Evolutionary conservation across 495 filamentous ascomycete genomes (phyloP), one percentile per base, ranked within the genome.

Genomic region (Thozetella sp.): DNA sequence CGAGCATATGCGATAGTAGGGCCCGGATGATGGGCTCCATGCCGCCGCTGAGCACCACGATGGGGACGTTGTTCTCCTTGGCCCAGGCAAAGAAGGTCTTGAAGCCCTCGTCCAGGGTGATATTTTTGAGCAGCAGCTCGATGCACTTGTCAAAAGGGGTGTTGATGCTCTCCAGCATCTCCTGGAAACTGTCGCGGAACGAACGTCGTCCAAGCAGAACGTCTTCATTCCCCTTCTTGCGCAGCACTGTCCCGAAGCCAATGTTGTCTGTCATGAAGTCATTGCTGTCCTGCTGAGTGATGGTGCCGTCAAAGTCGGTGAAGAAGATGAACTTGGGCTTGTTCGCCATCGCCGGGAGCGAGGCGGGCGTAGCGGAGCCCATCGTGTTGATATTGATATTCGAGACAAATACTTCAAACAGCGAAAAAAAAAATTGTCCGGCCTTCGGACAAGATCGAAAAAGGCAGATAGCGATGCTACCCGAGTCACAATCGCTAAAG

Each of bases 241-340:
- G 90, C 43, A 83, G 83, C 59, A 80, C 81, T 4, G 71, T 61
- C 50, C 94, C 94, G 67, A 84, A 96, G 55, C 94, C 95, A 22
- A 96, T 81, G 73, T 93, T 96, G 78, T 98, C 95, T 54, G 93
- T 97, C 77, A 97, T 81, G 75, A 82, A 95, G 80, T 97, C 93
- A 81, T 98, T 97, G 85, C 89, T 94, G 76, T 97, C 93, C 64
- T 90, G 83, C 57, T 90, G 78, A 26, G 93, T 97, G 66, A 98
- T 95, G 27, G 95, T 97, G 55, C 94, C 94, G 69, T 98, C 94
- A 63, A 98, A 98, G 74, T 98, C 94, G 43, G 93, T 94, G 80
- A 97, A 98, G 81, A 98, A 96, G 74, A 98, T 95, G 79, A 88
- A 87, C 72, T 92, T 90, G 27, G 90, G 90, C 63, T 84, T 83